Conservation (phyloP, 2,329 filamentous ascomycete genomes). For the Microcyclospora pomicola region DNA sequence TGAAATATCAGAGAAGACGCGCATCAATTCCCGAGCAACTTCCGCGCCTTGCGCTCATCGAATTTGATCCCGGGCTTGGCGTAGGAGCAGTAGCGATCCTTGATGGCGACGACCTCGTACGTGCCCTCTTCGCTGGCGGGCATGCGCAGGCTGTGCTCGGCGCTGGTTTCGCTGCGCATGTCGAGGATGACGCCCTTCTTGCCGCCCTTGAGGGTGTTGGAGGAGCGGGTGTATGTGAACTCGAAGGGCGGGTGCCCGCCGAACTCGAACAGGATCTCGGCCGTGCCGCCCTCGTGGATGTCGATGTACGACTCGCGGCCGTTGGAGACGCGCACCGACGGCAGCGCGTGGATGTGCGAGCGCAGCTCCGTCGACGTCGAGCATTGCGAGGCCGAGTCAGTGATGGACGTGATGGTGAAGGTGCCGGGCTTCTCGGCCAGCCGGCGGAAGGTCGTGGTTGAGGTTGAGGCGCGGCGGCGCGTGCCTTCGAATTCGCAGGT, state of each 20-base stretch:
- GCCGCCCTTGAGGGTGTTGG: conserved; percentile 59
- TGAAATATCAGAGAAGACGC: not conserved
- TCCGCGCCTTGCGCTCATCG: conserved; percentile 2
- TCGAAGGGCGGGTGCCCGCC: conserved; percentile 93
- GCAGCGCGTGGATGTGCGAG: conserved; percentile 82
- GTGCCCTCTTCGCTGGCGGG: conserved; percentile 86
- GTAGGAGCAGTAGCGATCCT: conserved; percentile 84
- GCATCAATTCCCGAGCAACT: not conserved
- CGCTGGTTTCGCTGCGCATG: conserved; percentile 74
- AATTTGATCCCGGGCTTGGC: conserved; percentile 50
- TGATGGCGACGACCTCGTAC: conserved; percentile 93
- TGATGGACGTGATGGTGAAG: conserved; percentile 75
- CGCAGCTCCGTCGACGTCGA: conserved; percentile 63
- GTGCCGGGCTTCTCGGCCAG: conserved; percentile 82
- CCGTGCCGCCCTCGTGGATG: conserved; percentile 91
- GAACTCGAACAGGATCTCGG: conserved; percentile 89
- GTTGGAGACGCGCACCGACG: conserved; percentile 77
- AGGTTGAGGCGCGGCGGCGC: conserved; percentile 62
- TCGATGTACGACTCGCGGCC: conserved; percentile 71
- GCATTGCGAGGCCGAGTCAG: conserved; percentile 80
- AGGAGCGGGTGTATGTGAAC: conserved; percentile 88
- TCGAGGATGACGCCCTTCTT: conserved; percentile 64
- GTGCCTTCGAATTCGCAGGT: conserved; percentile 78
- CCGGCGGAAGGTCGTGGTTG: conserved; percentile 75
- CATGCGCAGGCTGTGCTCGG: conserved; percentile 68